Evolutionary conservation across 371 early-diverging fungal genomes (phyloP), one percentile per base, ranked within the genome.

Genomic region (Phascolomyces articulosus): DNA sequence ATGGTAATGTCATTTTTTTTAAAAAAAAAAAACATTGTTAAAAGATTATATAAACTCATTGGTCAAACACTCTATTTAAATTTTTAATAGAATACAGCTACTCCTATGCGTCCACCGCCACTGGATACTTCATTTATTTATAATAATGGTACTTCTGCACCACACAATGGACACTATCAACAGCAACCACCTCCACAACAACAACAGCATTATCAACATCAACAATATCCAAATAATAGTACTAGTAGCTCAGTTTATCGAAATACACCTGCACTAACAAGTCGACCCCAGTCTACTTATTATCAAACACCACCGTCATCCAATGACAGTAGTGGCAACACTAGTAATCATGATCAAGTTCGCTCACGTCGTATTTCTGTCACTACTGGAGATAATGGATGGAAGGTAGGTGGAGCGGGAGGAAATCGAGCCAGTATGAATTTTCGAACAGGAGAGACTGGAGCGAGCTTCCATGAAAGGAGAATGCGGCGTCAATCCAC

Each of bases 401-500:
- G 51, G 51, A 51, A 51, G n/a, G 51, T 51, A 0, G 11, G n/a
- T 13, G 18, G n/a, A 44, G 44, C 44, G 16, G 44, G 18, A 44
- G 44, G n/a, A 44, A n/a, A 11, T 7, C n/a, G 51, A 51, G 7
- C 10, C 11, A 51, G 51, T 51, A 24, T 24, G 16, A 44, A 44
- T 16, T 16, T 18, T 7, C 15, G n/a, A 44, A 16, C 44, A 3
- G 44, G 4, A 44, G 44, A 13, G 16, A 0, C 21, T 1, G 51
- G 51, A 51, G n/a, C 10, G 7, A 15, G 23, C 6, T 51, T 51
- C 51, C 11, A 51, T 51, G 51, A 51, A 18, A 51, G 51, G 15
- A 11, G 51, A 24, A 51, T 51, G 51, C 54, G 55, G 15, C 63
- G 55, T 2, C 63, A 62, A 55, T 55, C 55, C 40, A 28, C 44